Evolutionary conservation across 768 basidiomycete genomes (phyloP).

Genomic region (Tylopilus balloui): DNA sequence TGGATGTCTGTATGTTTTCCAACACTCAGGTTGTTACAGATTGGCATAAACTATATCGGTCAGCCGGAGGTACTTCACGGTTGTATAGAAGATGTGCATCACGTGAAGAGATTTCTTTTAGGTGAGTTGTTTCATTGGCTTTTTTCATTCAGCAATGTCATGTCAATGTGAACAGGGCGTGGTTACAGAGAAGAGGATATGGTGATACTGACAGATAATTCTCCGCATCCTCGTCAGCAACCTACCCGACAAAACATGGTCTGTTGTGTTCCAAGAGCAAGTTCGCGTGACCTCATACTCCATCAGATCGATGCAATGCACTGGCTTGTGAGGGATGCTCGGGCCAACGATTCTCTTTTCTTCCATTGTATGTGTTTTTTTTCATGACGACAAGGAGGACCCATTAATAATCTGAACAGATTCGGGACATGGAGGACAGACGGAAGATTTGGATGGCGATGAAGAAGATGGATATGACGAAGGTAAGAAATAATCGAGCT

Average conservation of each 20-base stretch:
- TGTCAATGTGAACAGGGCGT: slow-evolving; percentile 21
- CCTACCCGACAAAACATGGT: slow-evolving; percentile 86
- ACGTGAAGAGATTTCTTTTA: slow-evolving; percentile 73
- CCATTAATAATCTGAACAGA: slow-evolving; percentile 37
- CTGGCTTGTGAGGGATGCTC: slow-evolving; percentile 84
- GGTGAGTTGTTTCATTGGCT: slow-evolving; percentile 39
- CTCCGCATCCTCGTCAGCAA: slow-evolving; percentile 50
- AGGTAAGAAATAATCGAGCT: slow-evolving; percentile 36
- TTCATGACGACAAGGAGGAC: neutral
- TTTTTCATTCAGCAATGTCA: neutral
- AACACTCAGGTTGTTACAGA: slow-evolving; percentile 37
- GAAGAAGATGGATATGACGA: slow-evolving; percentile 84
- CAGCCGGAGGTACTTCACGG: slow-evolving; percentile 65
- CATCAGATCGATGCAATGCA: slow-evolving; percentile 71
- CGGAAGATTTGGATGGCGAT: slow-evolving; percentile 76
- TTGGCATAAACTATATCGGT: slow-evolving; percentile 86
- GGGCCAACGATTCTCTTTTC: slow-evolving; percentile 81
- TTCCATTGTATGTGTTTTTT: slow-evolving; percentile 65
- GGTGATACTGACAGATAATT: slow-evolving; percentile 79
- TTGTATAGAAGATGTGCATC: slow-evolving; percentile 89
- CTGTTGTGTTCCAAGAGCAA: slow-evolving; percentile 18
- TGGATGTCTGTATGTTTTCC: neutral
- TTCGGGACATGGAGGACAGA: slow-evolving; percentile 94
- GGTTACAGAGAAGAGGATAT: slow-evolving; percentile 77
- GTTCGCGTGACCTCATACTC: neutral